These are phyloP conservation scores for Scenedesmus sp. DNA, from an alignment of 163 green algal species.

Conservation along the genomic window DNA sequence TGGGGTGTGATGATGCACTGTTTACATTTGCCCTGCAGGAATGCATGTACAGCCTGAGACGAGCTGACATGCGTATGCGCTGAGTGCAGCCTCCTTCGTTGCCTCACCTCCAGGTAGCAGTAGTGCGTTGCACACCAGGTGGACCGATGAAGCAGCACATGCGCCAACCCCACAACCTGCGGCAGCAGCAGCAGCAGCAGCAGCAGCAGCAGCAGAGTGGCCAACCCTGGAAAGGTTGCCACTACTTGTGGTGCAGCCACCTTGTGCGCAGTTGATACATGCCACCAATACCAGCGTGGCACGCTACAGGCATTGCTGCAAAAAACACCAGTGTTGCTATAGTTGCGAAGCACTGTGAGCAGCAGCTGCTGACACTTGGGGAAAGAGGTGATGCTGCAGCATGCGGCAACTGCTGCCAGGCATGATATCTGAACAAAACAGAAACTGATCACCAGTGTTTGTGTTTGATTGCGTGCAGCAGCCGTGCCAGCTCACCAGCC, in stretches of 20 bases:
- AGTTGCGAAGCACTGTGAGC: too few relatives aligned
- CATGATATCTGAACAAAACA: too few relatives aligned
- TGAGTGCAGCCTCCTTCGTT: too few relatives aligned
- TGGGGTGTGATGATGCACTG: too few relatives aligned
- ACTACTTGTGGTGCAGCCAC: too few relatives aligned
- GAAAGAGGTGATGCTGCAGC: not conserved
- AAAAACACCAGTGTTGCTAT: not conserved
- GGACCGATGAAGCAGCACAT: slow-evolving; percentile 35
- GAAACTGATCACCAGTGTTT: too few relatives aligned
- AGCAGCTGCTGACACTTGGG: not conserved
- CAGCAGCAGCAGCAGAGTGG: not conserved
- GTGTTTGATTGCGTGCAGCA: too few relatives aligned
- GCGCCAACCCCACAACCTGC: slow-evolving; percentile 33
- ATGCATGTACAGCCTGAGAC: too few relatives aligned
- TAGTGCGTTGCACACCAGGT: slow-evolving; percentile 40
- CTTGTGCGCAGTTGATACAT: not conserved
- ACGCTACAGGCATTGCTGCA: not conserved
- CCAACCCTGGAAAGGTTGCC: too few relatives aligned
- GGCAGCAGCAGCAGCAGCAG: not conserved
- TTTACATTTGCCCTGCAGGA: too few relatives aligned
- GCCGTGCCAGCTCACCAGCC: not conserved
- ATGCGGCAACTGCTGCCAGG: not conserved
- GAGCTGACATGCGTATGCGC: too few relatives aligned
- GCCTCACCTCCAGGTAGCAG: slow-evolving; percentile 38
- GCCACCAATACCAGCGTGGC: not conserved